phyloP scores from a whole-genome alignment of 2,329 filamentous ascomycete genomes.

The Elsinoe necatrix region DNA sequence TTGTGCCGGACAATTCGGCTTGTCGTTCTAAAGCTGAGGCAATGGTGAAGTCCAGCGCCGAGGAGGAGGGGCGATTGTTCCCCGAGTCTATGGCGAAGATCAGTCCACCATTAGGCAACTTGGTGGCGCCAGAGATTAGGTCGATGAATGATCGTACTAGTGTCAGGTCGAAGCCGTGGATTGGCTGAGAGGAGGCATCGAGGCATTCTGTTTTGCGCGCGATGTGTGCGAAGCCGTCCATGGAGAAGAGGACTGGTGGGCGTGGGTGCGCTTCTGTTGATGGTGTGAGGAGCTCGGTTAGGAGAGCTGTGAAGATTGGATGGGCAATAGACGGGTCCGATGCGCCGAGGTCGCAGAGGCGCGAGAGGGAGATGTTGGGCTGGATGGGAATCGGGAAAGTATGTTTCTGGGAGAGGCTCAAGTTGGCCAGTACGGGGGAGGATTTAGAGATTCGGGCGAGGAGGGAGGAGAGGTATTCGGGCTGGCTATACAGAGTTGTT shows the following conservation, averaged over 20 bases:
- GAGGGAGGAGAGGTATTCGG: slow-evolving; percentile 64
- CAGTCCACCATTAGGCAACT: slow-evolving; percentile 64
- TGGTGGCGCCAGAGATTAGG: slow-evolving; percentile 52
- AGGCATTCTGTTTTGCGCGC: slow-evolving; percentile 74
- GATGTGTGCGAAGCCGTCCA: slow-evolving; percentile 74
- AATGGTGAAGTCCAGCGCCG: slow-evolving; percentile 49
- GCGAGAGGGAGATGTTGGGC: slow-evolving; percentile 52
- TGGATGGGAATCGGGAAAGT: slow-evolving; percentile 53
- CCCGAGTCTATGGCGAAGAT: slow-evolving; percentile 64
- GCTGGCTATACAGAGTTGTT: slow-evolving; percentile 61
- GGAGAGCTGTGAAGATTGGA: slow-evolving; percentile 71
- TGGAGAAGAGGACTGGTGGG: slow-evolving; percentile 60
- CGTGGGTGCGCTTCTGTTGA: slow-evolving; percentile 36
- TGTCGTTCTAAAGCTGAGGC: slow-evolving; percentile 19
- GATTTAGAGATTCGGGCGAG: slow-evolving; percentile 64
- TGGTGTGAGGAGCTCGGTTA: slow-evolving; percentile 62
- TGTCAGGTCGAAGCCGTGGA: slow-evolving; percentile 79
- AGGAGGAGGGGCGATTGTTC: slow-evolving; percentile 58
- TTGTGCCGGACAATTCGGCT: slow-evolving; percentile 15
- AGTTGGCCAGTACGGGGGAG: slow-evolving; percentile 56
- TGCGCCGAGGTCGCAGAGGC: slow-evolving; percentile 59
- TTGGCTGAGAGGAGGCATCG: slow-evolving; percentile 57
- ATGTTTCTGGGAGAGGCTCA: slow-evolving; percentile 46
- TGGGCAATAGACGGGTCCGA: slow-evolving; percentile 70
- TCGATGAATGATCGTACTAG: slow-evolving; percentile 68